These are phyloP conservation scores for Tylopilus sp. DNA, from an alignment of 768 basidiomycete species.

Conservation along the genomic window DNA sequence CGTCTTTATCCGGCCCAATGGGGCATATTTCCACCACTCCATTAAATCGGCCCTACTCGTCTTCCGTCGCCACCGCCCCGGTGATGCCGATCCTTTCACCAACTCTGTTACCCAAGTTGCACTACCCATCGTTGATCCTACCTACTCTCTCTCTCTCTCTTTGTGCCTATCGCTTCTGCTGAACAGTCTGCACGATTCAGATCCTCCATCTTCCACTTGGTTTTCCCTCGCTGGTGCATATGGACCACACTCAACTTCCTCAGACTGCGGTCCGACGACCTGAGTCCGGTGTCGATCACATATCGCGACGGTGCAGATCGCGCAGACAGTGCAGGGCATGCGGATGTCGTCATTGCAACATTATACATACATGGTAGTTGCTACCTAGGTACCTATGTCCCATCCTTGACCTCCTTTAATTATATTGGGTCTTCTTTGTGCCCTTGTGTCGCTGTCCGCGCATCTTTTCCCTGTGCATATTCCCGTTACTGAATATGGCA, in stretches of 20 bases:
- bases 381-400: background rate
- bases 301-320: background rate
- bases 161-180: background rate
- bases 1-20: background rate
- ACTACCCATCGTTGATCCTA: conserved; percentile 6
- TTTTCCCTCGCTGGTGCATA: conserved; percentile 29
- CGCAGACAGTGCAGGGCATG: background rate
- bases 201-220: conserved; percentile 23
- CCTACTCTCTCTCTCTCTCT: conserved; percentile 1
- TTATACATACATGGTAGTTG: background rate
- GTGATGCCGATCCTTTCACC: background rate
- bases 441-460: background rate
- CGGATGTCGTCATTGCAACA: background rate
- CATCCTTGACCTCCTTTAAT: background rate
- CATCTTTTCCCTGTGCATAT: conserved; percentile 4
- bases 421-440: background rate
- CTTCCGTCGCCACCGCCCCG: background rate
- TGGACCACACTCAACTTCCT: conserved; percentile 18
- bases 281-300: background rate
- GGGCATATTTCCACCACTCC: background rate
- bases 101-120: background rate
- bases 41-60: background rate
- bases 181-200: conserved; percentile 16
- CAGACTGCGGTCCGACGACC: conserved; percentile 19
- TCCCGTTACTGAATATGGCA: background rate